These are phyloP conservation scores for Saturnispora serradocipensis DNA, from an alignment of 805 yeast genomes.

Conservation along the genomic window DNA sequence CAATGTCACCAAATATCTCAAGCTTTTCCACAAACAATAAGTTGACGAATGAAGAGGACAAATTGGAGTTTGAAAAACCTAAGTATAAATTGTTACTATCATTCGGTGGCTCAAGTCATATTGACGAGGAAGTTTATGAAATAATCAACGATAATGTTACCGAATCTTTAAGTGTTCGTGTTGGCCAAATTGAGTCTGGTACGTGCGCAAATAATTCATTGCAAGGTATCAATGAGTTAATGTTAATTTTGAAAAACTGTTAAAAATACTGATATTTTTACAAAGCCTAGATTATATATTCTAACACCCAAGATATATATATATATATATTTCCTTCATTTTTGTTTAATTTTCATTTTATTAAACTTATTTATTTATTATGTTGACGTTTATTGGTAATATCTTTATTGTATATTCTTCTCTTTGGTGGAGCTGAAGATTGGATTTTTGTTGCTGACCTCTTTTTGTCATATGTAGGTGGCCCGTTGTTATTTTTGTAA, in stretches of 20 bases:
- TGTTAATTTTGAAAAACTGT: constrained; percentile 35
- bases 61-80: not conserved
- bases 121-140: constrained; percentile 61
- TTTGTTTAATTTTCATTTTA: not conserved
- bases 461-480: not conserved
- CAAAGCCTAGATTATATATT: not conserved
- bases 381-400: not conserved
- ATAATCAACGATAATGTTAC: constrained; percentile 34
- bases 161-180: constrained; percentile 51
- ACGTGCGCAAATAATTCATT: constrained; percentile 52
- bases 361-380: not conserved
- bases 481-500: not conserved
- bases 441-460: not conserved
- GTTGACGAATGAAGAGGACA: not conserved
- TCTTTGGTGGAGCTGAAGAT: not conserved
- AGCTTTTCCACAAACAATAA: not conserved
- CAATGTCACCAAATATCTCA: constrained; percentile 11
- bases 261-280: not conserved
- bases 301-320: not conserved
- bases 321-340: not conserved
- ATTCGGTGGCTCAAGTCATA: constrained; percentile 58
- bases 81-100: constrained; percentile 38
- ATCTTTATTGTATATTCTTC: not conserved
- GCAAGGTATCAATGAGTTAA: constrained; percentile 61
- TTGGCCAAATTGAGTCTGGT: constrained; percentile 30